phyloP scores from a whole-genome alignment of 805 yeast species.

The Kodamaea fukazawae region DNA sequence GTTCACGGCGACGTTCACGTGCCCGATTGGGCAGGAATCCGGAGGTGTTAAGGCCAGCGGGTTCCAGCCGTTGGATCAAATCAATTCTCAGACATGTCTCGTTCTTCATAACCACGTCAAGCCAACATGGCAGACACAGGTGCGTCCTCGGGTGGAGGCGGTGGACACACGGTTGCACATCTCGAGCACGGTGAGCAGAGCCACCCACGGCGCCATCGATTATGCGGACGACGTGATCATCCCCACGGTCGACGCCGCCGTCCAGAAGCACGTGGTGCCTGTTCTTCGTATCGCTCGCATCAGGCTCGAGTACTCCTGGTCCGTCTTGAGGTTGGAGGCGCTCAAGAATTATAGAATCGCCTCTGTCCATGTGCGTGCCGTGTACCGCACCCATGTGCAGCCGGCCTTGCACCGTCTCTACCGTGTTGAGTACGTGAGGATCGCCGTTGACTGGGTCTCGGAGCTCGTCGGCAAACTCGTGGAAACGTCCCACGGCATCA shows the following conservation, averaged over 20 bases:
- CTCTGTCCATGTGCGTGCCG: neutral
- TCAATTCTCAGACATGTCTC: constrained; percentile 10
- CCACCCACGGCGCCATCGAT: neutral
- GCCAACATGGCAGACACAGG: constrained; percentile 8
- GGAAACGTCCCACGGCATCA: constrained; percentile 1
- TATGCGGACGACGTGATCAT: constrained; percentile 3
- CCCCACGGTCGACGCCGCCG: neutral
- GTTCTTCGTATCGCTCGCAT: neutral
- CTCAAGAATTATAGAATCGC: neutral
- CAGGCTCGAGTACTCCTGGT: neutral
- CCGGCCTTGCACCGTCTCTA: constrained; percentile 2
- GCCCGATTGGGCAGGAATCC: constrained; percentile 4
- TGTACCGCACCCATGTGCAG: neutral
- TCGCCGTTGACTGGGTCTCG: constrained; percentile 1
- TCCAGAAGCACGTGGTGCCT: constrained; percentile 5
- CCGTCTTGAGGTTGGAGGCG: neutral
- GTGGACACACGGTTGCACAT: no score
- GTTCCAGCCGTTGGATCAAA: constrained; percentile 5
- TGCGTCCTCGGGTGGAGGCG: neutral
- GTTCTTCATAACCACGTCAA: constrained; percentile 6
- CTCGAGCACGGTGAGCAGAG: no score
- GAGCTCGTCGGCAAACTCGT: neutral
- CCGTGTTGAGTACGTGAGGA: neutral
- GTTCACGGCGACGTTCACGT: constrained; percentile 9
- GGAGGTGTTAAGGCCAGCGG: neutral